Base-by-base conservation (phyloP, 129 eudicot species). In the Flaveria bidentis region DNA sequence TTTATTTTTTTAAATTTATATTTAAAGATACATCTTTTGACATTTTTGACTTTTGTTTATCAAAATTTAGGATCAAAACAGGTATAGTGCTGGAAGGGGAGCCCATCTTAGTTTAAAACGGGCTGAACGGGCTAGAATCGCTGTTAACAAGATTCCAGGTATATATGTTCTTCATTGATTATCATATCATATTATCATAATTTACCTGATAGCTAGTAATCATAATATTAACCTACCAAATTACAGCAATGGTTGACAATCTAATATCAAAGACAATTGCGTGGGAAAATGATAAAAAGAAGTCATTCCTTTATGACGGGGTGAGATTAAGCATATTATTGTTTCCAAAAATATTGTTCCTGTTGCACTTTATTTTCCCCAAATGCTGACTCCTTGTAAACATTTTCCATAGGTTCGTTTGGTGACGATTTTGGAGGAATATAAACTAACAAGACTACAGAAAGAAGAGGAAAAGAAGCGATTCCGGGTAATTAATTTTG, bases 51-150 rank as follows among this genome's bases (percentile, higher is more conserved):
- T 55, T 44, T 25, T 80, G 12, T 81, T 72, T 67, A 16, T 36
- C 69, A 52, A 65, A 72, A 71, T 20, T 82, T 85, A 92, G 97
- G 97, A 92, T 83, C 73, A 75, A 22, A 89, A 81, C 26, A 87
- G 93, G 20, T 92, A 89, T 73, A 89, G 89, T 89, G 97, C 96
- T 74, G 97, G 96, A 75, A 89, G 91, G 87, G 97, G 97, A 75
- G 91, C 83, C 25, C 97, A 92, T 71, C 67, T 92, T 58, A 92
- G 87, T 85, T 78, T 89, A 71, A 92, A 92, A 75, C 97, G 97
- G 55, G 97, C 97, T 46, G 96, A 92, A 84, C 89, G 96, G 67
- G 97, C 96, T 74, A 87, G 96, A 71, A 86, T 89, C 28, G 81
- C 87, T 57, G 86, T 92, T 58, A 92, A 42, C 79, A 92, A 89